phyloP scores from a whole-genome alignment of 2,329 filamentous ascomycete genomes.

The Talaromyces sp. region DNA sequence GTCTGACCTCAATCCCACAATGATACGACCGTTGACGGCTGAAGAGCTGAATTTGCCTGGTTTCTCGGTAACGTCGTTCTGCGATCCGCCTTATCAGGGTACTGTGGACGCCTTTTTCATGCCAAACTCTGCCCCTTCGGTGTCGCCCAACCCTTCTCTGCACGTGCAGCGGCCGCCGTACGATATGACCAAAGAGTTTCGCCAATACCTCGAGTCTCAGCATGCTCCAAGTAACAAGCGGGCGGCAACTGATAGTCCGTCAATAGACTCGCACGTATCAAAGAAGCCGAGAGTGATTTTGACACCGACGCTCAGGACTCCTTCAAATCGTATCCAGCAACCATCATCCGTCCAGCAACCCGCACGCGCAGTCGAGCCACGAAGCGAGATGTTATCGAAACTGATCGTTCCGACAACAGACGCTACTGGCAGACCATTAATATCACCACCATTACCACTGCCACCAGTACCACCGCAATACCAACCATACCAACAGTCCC shows the following conservation, averaged over 20 bases:
- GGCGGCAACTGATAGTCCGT: neutral
- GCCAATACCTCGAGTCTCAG: neutral
- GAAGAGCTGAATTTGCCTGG: constrained; percentile 1
- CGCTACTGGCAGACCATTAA: neutral
- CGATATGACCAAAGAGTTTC: neutral
- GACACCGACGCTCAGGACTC: neutral
- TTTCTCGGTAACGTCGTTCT: neutral
- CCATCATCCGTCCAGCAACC: neutral
- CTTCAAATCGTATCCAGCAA: neutral
- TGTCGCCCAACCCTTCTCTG: neutral
- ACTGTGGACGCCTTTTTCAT: neutral
- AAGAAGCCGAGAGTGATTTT: neutral
- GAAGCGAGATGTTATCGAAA: neutral
- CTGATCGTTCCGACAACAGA: neutral
- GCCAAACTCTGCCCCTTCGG: neutral
- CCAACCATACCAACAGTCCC: constrained; percentile 7
- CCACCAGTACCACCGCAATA: constrained; percentile 14
- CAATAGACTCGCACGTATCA: neutral
- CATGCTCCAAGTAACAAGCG: neutral
- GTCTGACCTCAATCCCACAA: neutral
- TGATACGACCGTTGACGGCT: neutral
- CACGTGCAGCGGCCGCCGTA: neutral
- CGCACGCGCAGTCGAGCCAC: neutral
- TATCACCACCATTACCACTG: neutral
- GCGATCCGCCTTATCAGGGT: neutral